Conservation (phyloP, 78 protist genomes). For the Dictyostelium firmibasis region DNA sequence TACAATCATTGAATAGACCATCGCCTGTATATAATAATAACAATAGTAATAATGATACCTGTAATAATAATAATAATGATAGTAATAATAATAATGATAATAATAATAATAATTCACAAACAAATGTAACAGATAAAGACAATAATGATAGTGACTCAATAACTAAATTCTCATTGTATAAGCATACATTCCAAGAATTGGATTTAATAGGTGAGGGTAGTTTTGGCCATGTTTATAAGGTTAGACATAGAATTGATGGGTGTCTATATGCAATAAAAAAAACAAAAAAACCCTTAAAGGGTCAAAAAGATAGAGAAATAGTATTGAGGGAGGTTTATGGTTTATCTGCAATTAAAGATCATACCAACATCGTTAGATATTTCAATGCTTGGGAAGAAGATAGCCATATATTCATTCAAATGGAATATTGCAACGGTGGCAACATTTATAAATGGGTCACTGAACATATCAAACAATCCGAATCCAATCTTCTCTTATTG, state of each 20-base stretch:
- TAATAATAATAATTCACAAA: neutral
- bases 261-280: slow-evolving; percentile 69
- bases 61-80: too few relatives aligned
- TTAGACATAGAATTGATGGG: slow-evolving; percentile 74
- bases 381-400: slow-evolving; percentile 77
- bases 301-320: slow-evolving; percentile 7
- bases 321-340: slow-evolving; percentile 68
- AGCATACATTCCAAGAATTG: slow-evolving; percentile 29
- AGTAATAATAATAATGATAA: neutral
- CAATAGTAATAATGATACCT: too few relatives aligned
- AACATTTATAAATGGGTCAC: slow-evolving; percentile 54
- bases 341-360: slow-evolving; percentile 36
- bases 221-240: slow-evolving; percentile 43
- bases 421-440: slow-evolving; percentile 75
- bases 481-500: neutral
- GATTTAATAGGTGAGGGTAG: slow-evolving; percentile 72
- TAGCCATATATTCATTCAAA: slow-evolving; percentile 58
- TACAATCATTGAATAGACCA: neutral
- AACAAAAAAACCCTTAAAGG: slow-evolving; percentile 47
- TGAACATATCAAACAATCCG: neutral
- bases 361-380: slow-evolving; percentile 57
- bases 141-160: neutral
- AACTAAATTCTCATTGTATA: slow-evolving; percentile 20
- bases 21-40: neutral
- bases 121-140: neutral